A percentile compares a stretch with the other conserved stretches of the same genome.
Evolutionary conservation across 1,284 basidiomycete genomes (phyloP).

Genomic region (Apiotrichum mycotoxinovorans): DNA sequence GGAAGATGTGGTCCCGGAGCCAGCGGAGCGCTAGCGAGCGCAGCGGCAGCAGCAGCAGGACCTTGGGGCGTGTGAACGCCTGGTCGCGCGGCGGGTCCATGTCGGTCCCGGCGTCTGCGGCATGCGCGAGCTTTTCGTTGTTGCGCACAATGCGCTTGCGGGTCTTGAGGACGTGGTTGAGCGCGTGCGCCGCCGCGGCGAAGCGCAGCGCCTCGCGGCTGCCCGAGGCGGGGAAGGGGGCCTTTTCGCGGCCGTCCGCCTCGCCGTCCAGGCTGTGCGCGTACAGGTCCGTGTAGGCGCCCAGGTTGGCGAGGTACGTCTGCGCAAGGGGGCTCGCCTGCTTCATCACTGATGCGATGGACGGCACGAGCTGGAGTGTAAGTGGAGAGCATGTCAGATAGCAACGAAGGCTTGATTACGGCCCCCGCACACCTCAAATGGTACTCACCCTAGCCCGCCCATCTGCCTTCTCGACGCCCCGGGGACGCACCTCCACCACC

Average conservation of each 20-base stretch:
- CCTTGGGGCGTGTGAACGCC: conserved; percentile 93
- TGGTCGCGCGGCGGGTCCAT: conserved; percentile 81
- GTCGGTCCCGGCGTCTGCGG: conserved; percentile 40
- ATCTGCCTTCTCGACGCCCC: conserved; percentile 36
- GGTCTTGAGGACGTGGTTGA: conserved; percentile 89
- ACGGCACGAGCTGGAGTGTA: conserved; percentile 54
- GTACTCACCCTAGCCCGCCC: conserved; percentile 41
- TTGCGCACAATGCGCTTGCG: conserved; percentile 89
- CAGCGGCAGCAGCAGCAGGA: conserved; percentile 87
- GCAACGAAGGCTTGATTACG: no score
- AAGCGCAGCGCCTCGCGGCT: conserved; percentile 58
- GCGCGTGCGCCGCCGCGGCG: conserved; percentile 65
- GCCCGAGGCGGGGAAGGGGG: conserved; percentile 26
- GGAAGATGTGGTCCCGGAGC: conserved; percentile 67
- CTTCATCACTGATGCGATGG: conserved; percentile 54
- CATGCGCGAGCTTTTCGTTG: conserved; percentile 78
- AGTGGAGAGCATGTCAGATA: conserved; percentile 28
- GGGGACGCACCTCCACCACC: conserved; percentile 57
- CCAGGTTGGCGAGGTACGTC: conserved; percentile 56
- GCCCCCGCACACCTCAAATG: background rate
- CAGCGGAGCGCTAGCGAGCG: conserved; percentile 74
- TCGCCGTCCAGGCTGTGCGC: conserved; percentile 59
- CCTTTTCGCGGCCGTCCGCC: conserved; percentile 43
- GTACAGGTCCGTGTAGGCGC: conserved; percentile 67
- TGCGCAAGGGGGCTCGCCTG: conserved; percentile 55